These are phyloP conservation scores for Sclerotinia glacialis DNA, from an alignment of 2,329 filamentous ascomycete species.

Conservation along the genomic window DNA sequence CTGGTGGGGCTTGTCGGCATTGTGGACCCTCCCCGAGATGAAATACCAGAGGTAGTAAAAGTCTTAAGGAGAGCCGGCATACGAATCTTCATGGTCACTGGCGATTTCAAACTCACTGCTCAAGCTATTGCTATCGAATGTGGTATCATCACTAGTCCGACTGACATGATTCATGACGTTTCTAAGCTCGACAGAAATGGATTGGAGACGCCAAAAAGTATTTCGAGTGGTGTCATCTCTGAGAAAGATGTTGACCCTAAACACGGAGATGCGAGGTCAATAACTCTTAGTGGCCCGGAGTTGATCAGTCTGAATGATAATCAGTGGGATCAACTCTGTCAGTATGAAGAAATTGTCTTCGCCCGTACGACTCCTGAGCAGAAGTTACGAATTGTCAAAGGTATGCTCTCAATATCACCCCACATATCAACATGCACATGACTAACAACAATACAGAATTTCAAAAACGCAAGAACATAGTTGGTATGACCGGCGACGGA, in stretches of 20 bases:
- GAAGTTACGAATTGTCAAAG: conserved; percentile 71
- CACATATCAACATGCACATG: not conserved
- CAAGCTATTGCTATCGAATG: conserved; percentile 68
- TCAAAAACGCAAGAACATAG: conserved; percentile 54
- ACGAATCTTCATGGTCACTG: conserved; percentile 73
- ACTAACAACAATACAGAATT: conserved; percentile 23
- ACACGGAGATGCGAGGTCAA: conserved; percentile 40
- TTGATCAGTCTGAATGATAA: conserved; percentile 60
- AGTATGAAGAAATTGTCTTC: conserved; percentile 71
- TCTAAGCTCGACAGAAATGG: conserved; percentile 19
- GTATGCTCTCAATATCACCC: conserved; percentile 41
- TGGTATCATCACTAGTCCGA: conserved; percentile 57
- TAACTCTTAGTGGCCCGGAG: conserved; percentile 63
- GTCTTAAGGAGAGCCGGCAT: conserved; percentile 67
- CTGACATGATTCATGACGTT: conserved; percentile 27
- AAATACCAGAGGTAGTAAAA: conserved; percentile 54
- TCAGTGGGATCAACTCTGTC: conserved; percentile 64
- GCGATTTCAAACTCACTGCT: conserved; percentile 73
- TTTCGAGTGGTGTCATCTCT: conserved; percentile 3
- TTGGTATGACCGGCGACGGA: conserved; percentile 51
- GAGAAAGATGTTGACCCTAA: conserved; percentile 9
- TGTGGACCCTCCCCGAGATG: conserved; percentile 55
- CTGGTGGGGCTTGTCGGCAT: conserved; percentile 56
- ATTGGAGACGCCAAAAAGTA: conserved; percentile 11
- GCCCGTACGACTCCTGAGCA: conserved; percentile 73